Percentiles rank a stretch among this genome's conserved stretches.
Evolutionary conservation across 495 filamentous ascomycete species (phyloP).

Genomic region (Baudoinia panamericana): DNA sequence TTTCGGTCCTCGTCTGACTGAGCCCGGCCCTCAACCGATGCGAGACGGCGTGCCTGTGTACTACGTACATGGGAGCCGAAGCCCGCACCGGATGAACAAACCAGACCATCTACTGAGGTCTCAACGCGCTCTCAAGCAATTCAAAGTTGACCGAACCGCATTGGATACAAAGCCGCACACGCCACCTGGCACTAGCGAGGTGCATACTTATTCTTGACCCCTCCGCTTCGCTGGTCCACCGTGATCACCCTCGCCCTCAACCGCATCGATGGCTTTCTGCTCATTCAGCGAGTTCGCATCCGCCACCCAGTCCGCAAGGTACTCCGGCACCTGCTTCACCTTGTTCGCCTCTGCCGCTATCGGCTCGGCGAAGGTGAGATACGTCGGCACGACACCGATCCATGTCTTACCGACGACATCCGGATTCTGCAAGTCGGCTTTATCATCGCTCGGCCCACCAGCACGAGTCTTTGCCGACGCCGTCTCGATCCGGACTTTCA

Average conservation of each 20-base stretch:
- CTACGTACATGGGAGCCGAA: too few species aligned
- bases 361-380: conserved; percentile 52
- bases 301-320: conserved; percentile 46
- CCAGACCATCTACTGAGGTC: too few species aligned
- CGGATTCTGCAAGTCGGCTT: conserved; percentile 45
- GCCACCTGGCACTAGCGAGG: neutral
- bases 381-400: conserved; percentile 76
- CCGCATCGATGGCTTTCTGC: conserved; percentile 19
- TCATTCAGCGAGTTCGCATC: conserved; percentile 22
- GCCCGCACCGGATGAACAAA: too few species aligned
- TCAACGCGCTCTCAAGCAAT: too few species aligned
- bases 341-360: conserved; percentile 50
- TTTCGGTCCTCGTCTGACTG: too few species aligned
- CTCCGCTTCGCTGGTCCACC: neutral
- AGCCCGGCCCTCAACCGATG: too few species aligned
- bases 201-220: neutral
- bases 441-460: conserved; percentile 58
- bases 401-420: conserved; percentile 50
- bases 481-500: conserved; percentile 54
- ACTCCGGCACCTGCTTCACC: conserved; percentile 46
- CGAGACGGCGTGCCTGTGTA: too few species aligned
- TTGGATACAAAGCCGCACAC: neutral
- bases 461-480: conserved; percentile 69
- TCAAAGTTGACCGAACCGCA: too few species aligned
- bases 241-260: conserved; percentile 10